These are phyloP conservation scores for Neurospora sp. DNA, from an alignment of 495 filamentous ascomycete species.

Conservation along the genomic window DNA sequence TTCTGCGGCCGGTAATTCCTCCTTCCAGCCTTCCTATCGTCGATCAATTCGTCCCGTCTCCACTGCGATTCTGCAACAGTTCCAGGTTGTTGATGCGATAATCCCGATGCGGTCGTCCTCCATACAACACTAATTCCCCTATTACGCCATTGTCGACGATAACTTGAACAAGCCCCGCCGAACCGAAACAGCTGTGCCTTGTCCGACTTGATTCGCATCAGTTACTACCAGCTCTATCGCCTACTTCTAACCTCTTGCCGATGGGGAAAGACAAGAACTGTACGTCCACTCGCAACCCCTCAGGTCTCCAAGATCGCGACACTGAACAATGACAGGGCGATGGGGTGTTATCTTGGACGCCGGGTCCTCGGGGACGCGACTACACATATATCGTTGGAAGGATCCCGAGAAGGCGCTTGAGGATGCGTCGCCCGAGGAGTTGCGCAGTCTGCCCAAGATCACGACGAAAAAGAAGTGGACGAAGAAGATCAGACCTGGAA, in stretches of 20 bases:
- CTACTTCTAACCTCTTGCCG: background rate
- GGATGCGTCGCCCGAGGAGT: slow-evolving; percentile 45
- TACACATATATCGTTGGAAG: slow-evolving; percentile 90
- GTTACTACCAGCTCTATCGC: background rate
- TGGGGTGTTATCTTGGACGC: slow-evolving; percentile 55
- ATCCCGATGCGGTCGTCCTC: background rate
- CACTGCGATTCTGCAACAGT: background rate
- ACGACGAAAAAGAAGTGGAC: slow-evolving; percentile 80
- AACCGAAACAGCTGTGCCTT: background rate
- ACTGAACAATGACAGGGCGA: slow-evolving; percentile 30
- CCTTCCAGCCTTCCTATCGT: background rate
- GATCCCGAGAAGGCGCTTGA: slow-evolving; percentile 59
- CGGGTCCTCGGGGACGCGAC: slow-evolving; percentile 70
- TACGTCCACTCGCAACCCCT: slow-evolving; percentile 1
- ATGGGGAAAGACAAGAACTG: slow-evolving; percentile 16
- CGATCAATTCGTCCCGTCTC: background rate
- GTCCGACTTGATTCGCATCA: background rate
- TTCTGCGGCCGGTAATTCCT: background rate
- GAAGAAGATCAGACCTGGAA: slow-evolving; percentile 85
- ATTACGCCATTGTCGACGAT: background rate
- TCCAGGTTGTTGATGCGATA: background rate
- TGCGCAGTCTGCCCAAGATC: slow-evolving; percentile 66
- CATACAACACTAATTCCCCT: background rate
- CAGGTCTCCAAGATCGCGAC: background rate
- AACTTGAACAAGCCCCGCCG: background rate